A percentile compares a stretch with the other conserved stretches of the same genome.
phyloP scores from a whole-genome alignment of 495 filamentous ascomycete species.

The Cenococcum geophilum region DNA sequence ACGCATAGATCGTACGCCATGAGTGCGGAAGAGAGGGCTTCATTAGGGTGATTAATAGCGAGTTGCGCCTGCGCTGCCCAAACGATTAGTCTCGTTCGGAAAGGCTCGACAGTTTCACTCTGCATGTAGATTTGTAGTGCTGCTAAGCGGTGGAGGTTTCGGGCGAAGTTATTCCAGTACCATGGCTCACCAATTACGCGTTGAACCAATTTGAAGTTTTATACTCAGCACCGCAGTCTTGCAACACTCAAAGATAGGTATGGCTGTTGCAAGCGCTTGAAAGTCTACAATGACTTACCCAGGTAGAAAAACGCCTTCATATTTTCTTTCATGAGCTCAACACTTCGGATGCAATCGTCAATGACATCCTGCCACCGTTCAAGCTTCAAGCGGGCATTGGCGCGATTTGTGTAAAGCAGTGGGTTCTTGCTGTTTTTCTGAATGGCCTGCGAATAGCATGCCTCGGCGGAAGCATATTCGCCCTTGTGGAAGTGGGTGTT shows the following conservation, averaged over 20 bases:
- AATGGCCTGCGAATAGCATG: conserved; percentile 76
- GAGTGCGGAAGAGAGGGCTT: conserved; percentile 65
- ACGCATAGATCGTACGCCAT: conserved; percentile 70
- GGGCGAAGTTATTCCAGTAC: too few species aligned
- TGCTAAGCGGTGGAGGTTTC: too few species aligned
- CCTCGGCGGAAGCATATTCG: conserved; percentile 70
- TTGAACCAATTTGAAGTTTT: too few species aligned
- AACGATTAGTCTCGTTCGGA: too few species aligned
- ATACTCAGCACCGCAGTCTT: too few species aligned
- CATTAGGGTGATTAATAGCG: conserved; percentile 62
- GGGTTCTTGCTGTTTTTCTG: conserved; percentile 56
- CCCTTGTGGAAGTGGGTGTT: conserved; percentile 43
- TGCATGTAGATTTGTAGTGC: too few species aligned
- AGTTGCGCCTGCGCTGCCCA: conserved; percentile 66
- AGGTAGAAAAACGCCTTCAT: conserved; percentile 84
- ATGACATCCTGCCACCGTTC: conserved; percentile 66
- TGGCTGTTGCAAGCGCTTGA: neutral
- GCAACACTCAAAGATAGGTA: too few species aligned
- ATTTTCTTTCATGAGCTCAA: conserved; percentile 57
- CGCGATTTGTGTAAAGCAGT: conserved; percentile 77
- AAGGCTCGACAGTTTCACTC: too few species aligned
- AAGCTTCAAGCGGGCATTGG: conserved; percentile 74
- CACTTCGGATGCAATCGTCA: conserved; percentile 67
- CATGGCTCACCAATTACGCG: too few species aligned
- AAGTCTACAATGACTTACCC: conserved; percentile 18